These are phyloP conservation scores for Fusarium sp. DNA, from an alignment of 2,329 filamentous ascomycete species.

Conservation along the genomic window DNA sequence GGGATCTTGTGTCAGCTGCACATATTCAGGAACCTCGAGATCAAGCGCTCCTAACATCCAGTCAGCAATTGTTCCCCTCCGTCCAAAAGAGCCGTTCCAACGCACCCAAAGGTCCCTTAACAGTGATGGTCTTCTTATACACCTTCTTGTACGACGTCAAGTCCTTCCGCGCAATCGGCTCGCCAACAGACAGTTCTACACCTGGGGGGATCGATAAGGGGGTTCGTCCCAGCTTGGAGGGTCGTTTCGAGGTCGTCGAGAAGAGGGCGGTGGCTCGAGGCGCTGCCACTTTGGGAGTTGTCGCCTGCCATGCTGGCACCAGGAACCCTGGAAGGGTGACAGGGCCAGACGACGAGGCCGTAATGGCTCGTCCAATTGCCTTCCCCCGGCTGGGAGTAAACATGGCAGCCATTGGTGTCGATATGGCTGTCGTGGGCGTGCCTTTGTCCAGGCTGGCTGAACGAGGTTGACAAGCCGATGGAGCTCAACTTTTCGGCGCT, in stretches of 20 bases:
- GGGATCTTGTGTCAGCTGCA: constrained; percentile 76
- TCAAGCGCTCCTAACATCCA: constrained; percentile 74
- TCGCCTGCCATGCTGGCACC: constrained; percentile 73
- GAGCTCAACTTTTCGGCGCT: constrained; percentile 48
- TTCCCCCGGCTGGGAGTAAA: constrained; percentile 72
- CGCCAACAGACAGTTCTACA: constrained; percentile 79
- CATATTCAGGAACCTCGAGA: constrained; percentile 81
- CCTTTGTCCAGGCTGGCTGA: constrained; percentile 20
- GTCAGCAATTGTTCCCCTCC: constrained; percentile 25
- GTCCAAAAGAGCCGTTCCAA: constrained; percentile 14
- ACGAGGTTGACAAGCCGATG: constrained; percentile 24
- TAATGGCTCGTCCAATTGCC: constrained; percentile 65
- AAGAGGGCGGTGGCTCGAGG: constrained; percentile 61
- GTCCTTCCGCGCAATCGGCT: constrained; percentile 65
- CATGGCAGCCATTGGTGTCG: constrained; percentile 62
- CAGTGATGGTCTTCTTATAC: constrained; percentile 74
- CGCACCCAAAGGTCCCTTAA: constrained; percentile 84
- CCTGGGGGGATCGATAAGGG: constrained; percentile 84
- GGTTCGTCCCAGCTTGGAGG: constrained; percentile 87
- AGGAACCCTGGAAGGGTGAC: constrained; percentile 77
- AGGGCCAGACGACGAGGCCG: constrained; percentile 57
- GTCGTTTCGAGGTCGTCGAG: constrained; percentile 73
- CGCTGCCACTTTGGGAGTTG: constrained; percentile 53
- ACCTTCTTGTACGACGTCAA: constrained; percentile 70
- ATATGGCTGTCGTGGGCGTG: constrained; percentile 36